phyloP scores from a whole-genome alignment of 371 early-diverging fungal species.

The Syncephalis plumigaleata region DNA sequence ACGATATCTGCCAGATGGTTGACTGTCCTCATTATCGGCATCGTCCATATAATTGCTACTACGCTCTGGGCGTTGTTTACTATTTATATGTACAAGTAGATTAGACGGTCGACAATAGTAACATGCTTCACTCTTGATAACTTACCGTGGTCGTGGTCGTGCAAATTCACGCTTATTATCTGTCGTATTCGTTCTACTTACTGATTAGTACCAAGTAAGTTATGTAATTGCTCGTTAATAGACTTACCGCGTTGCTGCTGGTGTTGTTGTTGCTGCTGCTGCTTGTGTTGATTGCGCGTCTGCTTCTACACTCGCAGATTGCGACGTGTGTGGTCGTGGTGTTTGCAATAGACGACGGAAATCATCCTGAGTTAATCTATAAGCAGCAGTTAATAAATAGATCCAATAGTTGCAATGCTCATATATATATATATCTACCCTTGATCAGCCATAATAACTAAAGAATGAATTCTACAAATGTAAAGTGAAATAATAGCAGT shows the following conservation, averaged over 20 bases:
- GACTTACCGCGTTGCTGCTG: slow-evolving; percentile 14
- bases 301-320: slow-evolving; percentile 8
- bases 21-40: not conserved
- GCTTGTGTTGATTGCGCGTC: too few species aligned
- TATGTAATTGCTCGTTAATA: slow-evolving; percentile 8
- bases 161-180: too few species aligned
- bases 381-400: not conserved
- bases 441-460: not conserved
- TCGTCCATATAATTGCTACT: not conserved
- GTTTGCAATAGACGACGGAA: slow-evolving; percentile 62
- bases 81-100: not conserved
- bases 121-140: not conserved
- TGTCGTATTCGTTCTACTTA: not conserved
- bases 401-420: not conserved
- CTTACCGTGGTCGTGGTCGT: not conserved
- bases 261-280: slow-evolving; percentile 21
- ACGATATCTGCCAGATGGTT: slow-evolving; percentile 31
- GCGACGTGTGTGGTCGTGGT: slow-evolving; percentile 28
- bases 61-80: not conserved
- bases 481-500: slow-evolving; percentile 2
- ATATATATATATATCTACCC: too few species aligned
- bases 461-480: not conserved
- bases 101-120: not conserved
- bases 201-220: slow-evolving; percentile 5
- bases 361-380: slow-evolving; percentile 55